Evolutionary conservation across 2,329 filamentous ascomycete species (phyloP).

Genomic region (Colletotrichum sp.): DNA sequence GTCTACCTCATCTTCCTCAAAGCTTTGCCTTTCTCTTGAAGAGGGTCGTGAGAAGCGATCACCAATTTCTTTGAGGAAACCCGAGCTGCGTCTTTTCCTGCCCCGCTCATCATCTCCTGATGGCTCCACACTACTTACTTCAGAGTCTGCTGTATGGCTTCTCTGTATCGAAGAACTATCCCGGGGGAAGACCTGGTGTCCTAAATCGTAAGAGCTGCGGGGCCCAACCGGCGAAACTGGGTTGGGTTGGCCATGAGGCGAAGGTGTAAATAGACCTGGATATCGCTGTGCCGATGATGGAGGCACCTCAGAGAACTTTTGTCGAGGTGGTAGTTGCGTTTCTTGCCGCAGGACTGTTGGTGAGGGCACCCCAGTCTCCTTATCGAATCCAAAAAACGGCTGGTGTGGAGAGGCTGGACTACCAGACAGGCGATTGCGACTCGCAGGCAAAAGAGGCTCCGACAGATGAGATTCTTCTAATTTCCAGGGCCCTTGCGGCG

Average conservation of each 20-base stretch:
- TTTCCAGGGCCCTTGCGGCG: slow-evolving; percentile 54
- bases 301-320: slow-evolving; percentile 42
- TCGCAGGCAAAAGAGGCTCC: slow-evolving; percentile 46
- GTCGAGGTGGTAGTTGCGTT: slow-evolving; percentile 25
- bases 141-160: slow-evolving; percentile 42
- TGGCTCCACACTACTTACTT: slow-evolving; percentile 38
- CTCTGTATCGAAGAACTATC: slow-evolving; percentile 40
- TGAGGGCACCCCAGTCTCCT: slow-evolving; percentile 48
- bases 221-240: slow-evolving; percentile 18
- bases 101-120: slow-evolving; percentile 39
- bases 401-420: slow-evolving; percentile 31
- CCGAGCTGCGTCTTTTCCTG: slow-evolving; percentile 41
- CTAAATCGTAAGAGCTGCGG: slow-evolving; percentile 20
- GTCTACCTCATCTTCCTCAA: slow-evolving; percentile 23
- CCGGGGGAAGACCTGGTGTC: slow-evolving; percentile 22
- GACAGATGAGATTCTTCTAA: slow-evolving; percentile 59
- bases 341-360: slow-evolving; percentile 16
- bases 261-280: slow-evolving; percentile 46
- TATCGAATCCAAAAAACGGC: slow-evolving; percentile 49
- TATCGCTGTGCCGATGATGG: slow-evolving; percentile 56
- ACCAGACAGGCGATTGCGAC: slow-evolving; percentile 13
- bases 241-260: slow-evolving; percentile 15
- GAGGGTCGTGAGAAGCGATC: slow-evolving; percentile 42
- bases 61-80: slow-evolving; percentile 57
- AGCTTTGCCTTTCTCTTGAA: slow-evolving; percentile 33